Evolutionary conservation across 202 grass and related monocot species (phyloP).

Genomic region (Panicum virgatum): DNA sequence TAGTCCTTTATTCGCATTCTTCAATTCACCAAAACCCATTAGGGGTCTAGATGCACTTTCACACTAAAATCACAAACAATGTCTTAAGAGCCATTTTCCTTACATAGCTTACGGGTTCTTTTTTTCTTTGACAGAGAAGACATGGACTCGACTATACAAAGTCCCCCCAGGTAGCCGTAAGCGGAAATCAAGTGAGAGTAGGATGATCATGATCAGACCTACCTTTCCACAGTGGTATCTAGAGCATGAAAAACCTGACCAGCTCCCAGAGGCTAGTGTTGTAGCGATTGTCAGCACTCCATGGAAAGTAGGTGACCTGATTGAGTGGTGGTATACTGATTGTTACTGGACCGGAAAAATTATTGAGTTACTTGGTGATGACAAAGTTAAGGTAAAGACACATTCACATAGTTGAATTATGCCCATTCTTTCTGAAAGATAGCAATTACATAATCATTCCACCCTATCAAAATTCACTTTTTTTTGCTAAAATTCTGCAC

Average conservation of each 20-base stretch:
- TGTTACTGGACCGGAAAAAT: conserved; percentile 56
- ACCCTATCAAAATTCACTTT: background rate
- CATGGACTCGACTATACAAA: conserved; percentile 44
- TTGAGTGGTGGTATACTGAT: conserved; percentile 36
- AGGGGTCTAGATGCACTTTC: no score
- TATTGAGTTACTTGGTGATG: conserved; percentile 23
- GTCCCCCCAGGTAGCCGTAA: conserved; percentile 9
- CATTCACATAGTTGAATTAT: background rate
- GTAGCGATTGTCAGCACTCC: conserved; percentile 40
- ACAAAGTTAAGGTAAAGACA: conserved; percentile 42
- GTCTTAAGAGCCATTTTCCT: no score
- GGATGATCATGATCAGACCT: conserved; percentile 52
- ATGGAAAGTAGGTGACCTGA: conserved; percentile 52
- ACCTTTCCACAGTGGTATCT: conserved; percentile 44
- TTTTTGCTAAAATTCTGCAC: conserved; percentile 6
- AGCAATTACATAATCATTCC: background rate
- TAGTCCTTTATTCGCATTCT: no score
- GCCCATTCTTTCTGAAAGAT: background rate
- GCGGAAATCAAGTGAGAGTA: conserved; percentile 24
- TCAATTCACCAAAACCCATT: no score
- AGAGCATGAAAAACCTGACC: conserved; percentile 32
- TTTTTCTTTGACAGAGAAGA: conserved; percentile 41
- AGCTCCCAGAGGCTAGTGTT: conserved; percentile 13
- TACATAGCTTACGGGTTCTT: conserved; percentile 22
- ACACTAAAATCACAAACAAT: no score